These are phyloP conservation scores for Tulasnella sp. DNA, from an alignment of 768 basidiomycete genomes.

Conservation along the genomic window DNA sequence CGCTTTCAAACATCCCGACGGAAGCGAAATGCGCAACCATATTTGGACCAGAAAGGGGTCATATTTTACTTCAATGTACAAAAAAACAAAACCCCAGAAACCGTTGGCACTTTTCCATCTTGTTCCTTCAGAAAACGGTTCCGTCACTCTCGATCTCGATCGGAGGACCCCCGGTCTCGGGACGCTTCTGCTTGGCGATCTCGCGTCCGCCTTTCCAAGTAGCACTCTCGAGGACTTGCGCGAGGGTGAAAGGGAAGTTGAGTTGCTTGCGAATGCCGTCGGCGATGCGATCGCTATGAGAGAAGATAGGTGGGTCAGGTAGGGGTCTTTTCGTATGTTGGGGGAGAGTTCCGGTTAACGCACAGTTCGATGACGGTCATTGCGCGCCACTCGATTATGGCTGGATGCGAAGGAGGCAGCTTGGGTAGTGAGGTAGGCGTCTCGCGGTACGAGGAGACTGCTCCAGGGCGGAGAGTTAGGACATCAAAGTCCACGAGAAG, in stretches of 20 bases:
- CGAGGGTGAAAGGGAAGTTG: conserved; percentile 55
- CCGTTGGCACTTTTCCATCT: not conserved
- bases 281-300: conserved; percentile 73
- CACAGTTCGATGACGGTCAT: conserved; percentile 92
- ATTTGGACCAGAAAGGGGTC: not conserved
- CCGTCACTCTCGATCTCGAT: conserved; percentile 85
- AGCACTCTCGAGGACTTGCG: conserved; percentile 88
- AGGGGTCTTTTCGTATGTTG: conserved; percentile 12
- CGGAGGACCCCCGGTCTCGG: conserved; percentile 71
- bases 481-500: conserved; percentile 82
- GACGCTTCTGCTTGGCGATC: conserved; percentile 75
- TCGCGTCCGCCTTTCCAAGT: conserved; percentile 97
- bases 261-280: conserved; percentile 60
- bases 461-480: conserved; percentile 57
- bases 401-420: conserved; percentile 73
- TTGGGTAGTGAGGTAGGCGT: conserved; percentile 53
- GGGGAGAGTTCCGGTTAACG: conserved; percentile 35
- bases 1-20: not conserved
- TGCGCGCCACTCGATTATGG: conserved; percentile 93
- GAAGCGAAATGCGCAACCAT: not conserved
- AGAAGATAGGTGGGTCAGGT: not conserved
- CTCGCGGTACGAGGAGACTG: conserved; percentile 46
- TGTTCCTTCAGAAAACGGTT: conserved; percentile 57
- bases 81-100: not conserved
- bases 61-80: not conserved